Base-by-base conservation (phyloP, 2,329 filamentous ascomycete genomes). In the Fusarium marasasianum region DNA sequence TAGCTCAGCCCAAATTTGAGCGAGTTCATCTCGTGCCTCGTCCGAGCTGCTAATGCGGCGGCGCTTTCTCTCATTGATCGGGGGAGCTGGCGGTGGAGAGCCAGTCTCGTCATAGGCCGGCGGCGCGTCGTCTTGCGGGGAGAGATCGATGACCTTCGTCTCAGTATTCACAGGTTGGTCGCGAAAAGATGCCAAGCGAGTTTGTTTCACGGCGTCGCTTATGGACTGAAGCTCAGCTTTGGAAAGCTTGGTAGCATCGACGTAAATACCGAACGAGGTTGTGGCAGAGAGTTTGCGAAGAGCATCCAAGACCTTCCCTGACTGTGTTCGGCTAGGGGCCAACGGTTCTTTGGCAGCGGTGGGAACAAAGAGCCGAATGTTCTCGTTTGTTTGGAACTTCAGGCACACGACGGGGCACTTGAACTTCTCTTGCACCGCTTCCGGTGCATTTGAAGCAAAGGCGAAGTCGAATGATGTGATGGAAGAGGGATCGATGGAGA, bases 241-340 rank as follows among this genome's bases (percentile, higher is more conserved):
- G 22, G 71, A 56, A 29, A 73, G 18, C 24, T 63, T 62, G 8
- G 31, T 22, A 33, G 67, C 71, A 15, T 60, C 66, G 43, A 73
- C 37, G 47, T 73, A 73, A 26, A 73, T 51, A 41, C 40, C 14
- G 5, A 73, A 73, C 20, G 60, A 54, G 35, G 40, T 66, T 7
- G 48, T 44, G 4, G 48, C 40, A 24, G 45, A 51, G 18, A 73
- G 60, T 53, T 50, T 44, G 10, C 71, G 65, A n/a, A 73, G 22
- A 40, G 66, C 60, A 22, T 73, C 71, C 33, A 73, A 37, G 14
- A 73, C 70, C 61, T 33, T 59, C 6, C 71, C 71, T 4, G 65
- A 66, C 31, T 70, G 71, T 43, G 70, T 51, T 43, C 70, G 60
- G 8, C 50, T 51, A 17, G 71, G 70, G 20, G 65, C 51, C 6